A percentile compares a stretch with the other conserved stretches of the same genome.
These are phyloP conservation scores for Metschnikowia drakensbergensis DNA, from an alignment of 805 yeast genomes.

Conservation along the genomic window DNA sequence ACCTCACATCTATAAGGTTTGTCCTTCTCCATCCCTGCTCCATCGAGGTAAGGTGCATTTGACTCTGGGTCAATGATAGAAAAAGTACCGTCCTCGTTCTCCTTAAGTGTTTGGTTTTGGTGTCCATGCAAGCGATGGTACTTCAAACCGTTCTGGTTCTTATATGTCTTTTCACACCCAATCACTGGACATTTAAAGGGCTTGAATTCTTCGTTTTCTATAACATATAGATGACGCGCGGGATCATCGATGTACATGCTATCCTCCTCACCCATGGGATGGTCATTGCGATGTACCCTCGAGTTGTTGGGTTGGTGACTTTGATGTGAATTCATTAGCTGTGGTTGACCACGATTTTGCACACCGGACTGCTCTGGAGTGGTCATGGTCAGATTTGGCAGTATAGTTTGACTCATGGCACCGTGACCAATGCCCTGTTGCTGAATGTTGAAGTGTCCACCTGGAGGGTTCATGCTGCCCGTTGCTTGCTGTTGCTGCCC, in stretches of 20 bases:
- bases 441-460: constrained; percentile 23
- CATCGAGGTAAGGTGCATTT: constrained; percentile 87
- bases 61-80: constrained; percentile 89
- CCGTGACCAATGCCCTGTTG: constrained; percentile 23
- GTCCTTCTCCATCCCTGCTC: constrained; percentile 93
- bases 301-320: constrained; percentile 1
- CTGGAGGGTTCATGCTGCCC: constrained; percentile 19
- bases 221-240: constrained; percentile 87
- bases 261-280: constrained; percentile 38
- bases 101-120: constrained; percentile 87
- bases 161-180: constrained; percentile 96
- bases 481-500: constrained; percentile 19
- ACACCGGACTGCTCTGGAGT: constrained; percentile 5
- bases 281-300: constrained; percentile 12
- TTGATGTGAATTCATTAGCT: constrained; percentile 9
- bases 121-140: constrained; percentile 96
- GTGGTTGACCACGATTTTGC: constrained; percentile 7
- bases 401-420: constrained; percentile 13
- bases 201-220: constrained; percentile 86
- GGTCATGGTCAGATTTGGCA: constrained; percentile 17
- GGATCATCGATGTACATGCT: constrained; percentile 94
- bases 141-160: constrained; percentile 95
- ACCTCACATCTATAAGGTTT: constrained; percentile 98
- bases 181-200: constrained; percentile 97
- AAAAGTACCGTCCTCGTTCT: constrained; percentile 89